Conservation (phyloP, 2,329 filamentous ascomycete genomes). For the Sarocladiaceae sp. region DNA sequence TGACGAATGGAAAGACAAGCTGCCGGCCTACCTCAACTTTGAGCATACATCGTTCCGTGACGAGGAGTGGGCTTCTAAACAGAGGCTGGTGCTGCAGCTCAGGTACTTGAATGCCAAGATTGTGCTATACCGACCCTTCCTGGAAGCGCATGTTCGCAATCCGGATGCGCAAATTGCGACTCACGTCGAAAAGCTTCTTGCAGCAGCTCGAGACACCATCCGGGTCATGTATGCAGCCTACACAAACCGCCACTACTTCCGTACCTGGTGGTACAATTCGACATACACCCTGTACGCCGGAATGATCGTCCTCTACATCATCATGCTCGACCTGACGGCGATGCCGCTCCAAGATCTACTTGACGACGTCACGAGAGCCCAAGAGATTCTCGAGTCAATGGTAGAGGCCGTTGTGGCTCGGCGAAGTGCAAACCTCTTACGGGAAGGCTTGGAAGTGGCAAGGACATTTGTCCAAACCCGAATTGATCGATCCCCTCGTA, state of each 20-base stretch:
- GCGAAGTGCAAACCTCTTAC: conserved; percentile 1
- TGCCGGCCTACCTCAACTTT: conserved; percentile 1
- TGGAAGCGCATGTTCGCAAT: conserved; percentile 1
- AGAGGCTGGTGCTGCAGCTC: conserved; percentile 3
- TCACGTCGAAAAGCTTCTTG: not conserved
- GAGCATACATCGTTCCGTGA: not conserved
- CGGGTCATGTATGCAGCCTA: conserved; percentile 1
- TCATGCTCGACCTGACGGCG: not conserved
- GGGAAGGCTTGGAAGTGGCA: not conserved
- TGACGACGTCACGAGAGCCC: conserved; percentile 1
- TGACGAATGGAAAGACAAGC: not conserved
- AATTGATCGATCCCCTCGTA: not conserved
- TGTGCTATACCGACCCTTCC: not conserved
- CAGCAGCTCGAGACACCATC: conserved; percentile 1
- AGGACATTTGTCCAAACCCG: not conserved
- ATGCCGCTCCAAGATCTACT: not conserved
- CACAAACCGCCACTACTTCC: conserved; percentile 3
- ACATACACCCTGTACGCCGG: conserved; percentile 4
- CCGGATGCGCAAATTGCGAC: not conserved
- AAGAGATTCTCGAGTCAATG: conserved; percentile 7
- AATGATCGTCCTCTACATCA: conserved; percentile 6
- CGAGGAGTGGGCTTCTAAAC: conserved; percentile 3
- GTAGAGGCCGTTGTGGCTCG: conserved; percentile 1
- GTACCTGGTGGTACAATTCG: conserved; percentile 7
- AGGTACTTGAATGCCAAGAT: conserved; percentile 3